These are phyloP conservation scores for Candida palmyrensis DNA, from an alignment of 805 yeast species.

Conservation along the genomic window DNA sequence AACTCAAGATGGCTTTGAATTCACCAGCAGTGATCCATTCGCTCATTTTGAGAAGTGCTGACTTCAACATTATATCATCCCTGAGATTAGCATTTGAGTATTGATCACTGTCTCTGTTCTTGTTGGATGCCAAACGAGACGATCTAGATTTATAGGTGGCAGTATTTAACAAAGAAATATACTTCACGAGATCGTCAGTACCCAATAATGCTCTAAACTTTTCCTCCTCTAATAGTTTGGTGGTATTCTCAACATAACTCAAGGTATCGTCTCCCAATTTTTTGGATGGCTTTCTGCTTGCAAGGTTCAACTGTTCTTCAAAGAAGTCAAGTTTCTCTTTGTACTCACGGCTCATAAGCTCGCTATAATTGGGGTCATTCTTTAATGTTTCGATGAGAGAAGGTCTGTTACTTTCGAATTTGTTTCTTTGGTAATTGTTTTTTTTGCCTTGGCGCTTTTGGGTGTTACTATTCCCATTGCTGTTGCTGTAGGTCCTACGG, in stretches of 20 bases:
- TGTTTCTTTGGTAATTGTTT: too few relatives aligned
- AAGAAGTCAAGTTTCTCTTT: constrained; percentile 19
- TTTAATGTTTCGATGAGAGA: too few relatives aligned
- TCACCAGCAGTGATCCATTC: constrained; percentile 26
- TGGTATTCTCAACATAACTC: constrained; percentile 13
- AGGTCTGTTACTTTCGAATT: too few relatives aligned
- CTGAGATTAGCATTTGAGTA: constrained; percentile 17
- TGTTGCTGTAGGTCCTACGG: too few relatives aligned
- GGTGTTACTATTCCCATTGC: too few relatives aligned
- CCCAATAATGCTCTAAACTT: constrained; percentile 14
- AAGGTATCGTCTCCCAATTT: not conserved
- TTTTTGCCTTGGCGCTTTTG: too few relatives aligned
- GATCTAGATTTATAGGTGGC: constrained; percentile 27
- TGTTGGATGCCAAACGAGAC: constrained; percentile 23
- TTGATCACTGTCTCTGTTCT: constrained; percentile 36
- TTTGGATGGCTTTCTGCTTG: constrained; percentile 6
- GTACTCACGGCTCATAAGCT: constrained; percentile 16
- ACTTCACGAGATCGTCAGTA: constrained; percentile 17
- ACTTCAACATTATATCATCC: constrained; percentile 26
- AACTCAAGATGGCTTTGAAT: constrained; percentile 18
- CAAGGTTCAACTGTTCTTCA: constrained; percentile 22
- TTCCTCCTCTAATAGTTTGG: constrained; percentile 16
- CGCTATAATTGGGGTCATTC: too few relatives aligned
- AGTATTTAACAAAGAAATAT: constrained; percentile 16
- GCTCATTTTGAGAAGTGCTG: constrained; percentile 26